A percentile compares a stretch with the other conserved stretches of the same genome.
Conservation (phyloP, 257 asterid genomes). For the Solanum peruvianum region DNA sequence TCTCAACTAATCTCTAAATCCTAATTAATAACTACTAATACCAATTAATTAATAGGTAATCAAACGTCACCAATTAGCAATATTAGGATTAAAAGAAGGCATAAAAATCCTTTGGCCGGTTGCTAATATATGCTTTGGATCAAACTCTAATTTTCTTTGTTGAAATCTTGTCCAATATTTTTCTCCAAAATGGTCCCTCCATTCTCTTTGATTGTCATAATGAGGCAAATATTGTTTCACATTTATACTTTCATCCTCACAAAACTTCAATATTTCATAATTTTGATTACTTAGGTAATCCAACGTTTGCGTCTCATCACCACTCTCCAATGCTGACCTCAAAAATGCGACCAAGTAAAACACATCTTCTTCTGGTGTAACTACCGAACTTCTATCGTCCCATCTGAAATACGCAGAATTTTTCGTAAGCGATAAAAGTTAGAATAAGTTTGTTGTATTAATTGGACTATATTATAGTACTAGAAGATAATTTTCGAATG, state of each 20-base stretch:
- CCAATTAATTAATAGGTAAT: background rate
- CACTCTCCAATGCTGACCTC: conserved; percentile 47
- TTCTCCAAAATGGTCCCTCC: conserved; percentile 55
- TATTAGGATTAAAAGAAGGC: conserved; percentile 21
- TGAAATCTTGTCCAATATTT: conserved; percentile 38
- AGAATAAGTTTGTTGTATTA: background rate
- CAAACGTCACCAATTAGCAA: conserved; percentile 19
- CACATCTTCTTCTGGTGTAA: conserved; percentile 62
- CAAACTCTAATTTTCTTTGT: conserved; percentile 41
- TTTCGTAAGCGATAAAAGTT: background rate
- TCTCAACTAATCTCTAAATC: background rate
- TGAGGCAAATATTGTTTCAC: conserved; percentile 74
- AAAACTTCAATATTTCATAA: conserved; percentile 34
- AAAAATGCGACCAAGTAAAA: conserved; percentile 68
- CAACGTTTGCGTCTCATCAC: conserved; percentile 43
- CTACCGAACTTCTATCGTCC: conserved; percentile 48
- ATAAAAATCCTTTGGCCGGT: conserved; percentile 62
- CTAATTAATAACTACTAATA: background rate
- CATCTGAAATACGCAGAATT: conserved; percentile 22
- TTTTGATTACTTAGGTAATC: conserved; percentile 45
- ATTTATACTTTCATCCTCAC: conserved; percentile 28
- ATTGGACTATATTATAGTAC: background rate
- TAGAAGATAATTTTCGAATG: background rate
- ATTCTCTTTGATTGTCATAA: conserved; percentile 47
- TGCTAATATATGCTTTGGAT: conserved; percentile 53